Conservation (phyloP, 2,329 filamentous ascomycete species). For the Colletotrichum paranaense region DNA sequence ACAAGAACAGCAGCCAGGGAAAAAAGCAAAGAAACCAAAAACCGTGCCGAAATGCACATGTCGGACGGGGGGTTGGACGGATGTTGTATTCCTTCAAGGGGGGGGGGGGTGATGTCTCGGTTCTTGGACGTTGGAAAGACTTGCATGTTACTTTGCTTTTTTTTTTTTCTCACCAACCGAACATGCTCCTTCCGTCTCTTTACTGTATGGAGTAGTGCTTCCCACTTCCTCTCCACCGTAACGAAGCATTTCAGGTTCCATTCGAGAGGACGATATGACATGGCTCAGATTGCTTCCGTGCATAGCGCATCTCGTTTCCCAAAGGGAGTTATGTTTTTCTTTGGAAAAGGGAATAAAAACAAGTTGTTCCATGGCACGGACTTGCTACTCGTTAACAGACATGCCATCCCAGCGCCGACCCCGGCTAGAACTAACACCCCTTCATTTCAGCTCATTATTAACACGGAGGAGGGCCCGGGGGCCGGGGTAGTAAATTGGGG, state of each 20-base stretch:
- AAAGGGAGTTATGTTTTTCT: not conserved
- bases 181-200: not conserved
- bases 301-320: not conserved
- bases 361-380: not conserved
- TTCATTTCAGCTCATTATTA: slow-evolving; percentile 23
- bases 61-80: not conserved
- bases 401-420: not conserved
- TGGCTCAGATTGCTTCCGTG: not conserved
- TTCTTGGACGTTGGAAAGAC: not conserved
- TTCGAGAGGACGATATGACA: not conserved
- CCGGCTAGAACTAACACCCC: not conserved
- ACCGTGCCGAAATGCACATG: too few species aligned
- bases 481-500: too few species aligned
- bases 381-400: not conserved
- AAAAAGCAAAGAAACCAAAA: not conserved
- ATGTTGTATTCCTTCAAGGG: not conserved
- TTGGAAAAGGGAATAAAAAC: not conserved
- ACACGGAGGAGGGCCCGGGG: not conserved
- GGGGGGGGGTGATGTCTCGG: too few species aligned
- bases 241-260: not conserved
- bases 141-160: not conserved
- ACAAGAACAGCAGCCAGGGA: not conserved
- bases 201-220: not conserved
- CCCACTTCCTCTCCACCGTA: too few species aligned
- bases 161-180: not conserved